Conservation (phyloP, 2,329 filamentous ascomycete genomes). For the Colletotrichum limetticola region DNA sequence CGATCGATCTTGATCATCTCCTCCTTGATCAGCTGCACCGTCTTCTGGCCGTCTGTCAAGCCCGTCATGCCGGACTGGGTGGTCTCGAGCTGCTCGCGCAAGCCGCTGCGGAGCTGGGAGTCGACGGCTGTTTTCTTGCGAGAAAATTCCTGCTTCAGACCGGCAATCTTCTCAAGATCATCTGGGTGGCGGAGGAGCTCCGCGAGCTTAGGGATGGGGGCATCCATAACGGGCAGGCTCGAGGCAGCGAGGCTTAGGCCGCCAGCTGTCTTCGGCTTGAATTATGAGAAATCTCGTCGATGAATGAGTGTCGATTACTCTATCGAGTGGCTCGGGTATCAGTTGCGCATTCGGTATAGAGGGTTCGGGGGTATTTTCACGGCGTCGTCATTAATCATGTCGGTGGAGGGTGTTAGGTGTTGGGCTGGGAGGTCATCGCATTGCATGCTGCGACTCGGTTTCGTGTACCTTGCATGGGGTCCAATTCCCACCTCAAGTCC, state of each 20-base stretch:
- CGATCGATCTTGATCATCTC: conserved; percentile 99
- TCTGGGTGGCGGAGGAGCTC: conserved; percentile 96
- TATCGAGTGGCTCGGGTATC: not conserved
- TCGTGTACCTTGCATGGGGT: conserved; percentile 15
- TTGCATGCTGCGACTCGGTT: conserved; percentile 20
- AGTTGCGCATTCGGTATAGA: not conserved
- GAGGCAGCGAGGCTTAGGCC: not conserved
- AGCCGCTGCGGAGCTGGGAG: conserved; percentile 85
- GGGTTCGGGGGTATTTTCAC: not conserved
- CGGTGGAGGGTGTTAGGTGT: not conserved
- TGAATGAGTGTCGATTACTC: not conserved
- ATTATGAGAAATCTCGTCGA: not conserved
- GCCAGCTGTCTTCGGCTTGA: not conserved
- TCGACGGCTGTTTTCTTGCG: conserved; percentile 95
- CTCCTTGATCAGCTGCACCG: conserved; percentile 92
- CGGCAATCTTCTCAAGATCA: conserved; percentile 94
- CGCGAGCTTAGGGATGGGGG: conserved; percentile 81
- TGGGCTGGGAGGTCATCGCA: conserved; percentile 15
- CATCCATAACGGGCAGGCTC: conserved; percentile 64
- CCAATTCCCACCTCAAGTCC: not conserved
- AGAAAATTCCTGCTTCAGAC: conserved; percentile 89
- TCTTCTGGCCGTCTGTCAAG: conserved; percentile 89
- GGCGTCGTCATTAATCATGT: conserved; percentile 9
- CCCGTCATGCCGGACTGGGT: conserved; percentile 93
- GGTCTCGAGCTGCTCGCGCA: conserved; percentile 92